Percentiles rank a stretch among this genome's conserved stretches.
These are phyloP conservation scores for Lagenidium giganteum DNA, from an alignment of 352 stramenopile species.

Conservation along the genomic window DNA sequence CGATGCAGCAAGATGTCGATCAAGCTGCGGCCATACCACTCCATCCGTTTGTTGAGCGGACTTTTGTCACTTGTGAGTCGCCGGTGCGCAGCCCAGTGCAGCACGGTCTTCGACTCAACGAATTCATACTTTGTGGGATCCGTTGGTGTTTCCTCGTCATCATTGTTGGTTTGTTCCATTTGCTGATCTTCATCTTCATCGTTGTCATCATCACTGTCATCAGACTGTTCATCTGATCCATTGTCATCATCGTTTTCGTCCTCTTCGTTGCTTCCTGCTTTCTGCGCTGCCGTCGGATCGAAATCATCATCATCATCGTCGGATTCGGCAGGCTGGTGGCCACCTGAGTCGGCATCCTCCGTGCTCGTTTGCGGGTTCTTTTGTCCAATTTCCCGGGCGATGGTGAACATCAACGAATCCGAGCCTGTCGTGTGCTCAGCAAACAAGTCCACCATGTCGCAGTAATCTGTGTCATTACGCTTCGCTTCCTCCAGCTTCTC, in stretches of 20 bases:
- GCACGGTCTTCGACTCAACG: constrained; percentile 37
- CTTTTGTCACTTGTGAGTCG: constrained; percentile 30
- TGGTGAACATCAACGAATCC: constrained; percentile 39
- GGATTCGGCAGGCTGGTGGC: too few relatives aligned
- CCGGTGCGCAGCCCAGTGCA: constrained; percentile 45
- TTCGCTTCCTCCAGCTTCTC: constrained; percentile 32
- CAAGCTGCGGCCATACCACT: constrained; percentile 55
- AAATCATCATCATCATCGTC: constrained; percentile 1
- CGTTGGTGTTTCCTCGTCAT: too few relatives aligned
- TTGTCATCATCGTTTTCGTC: constrained; percentile 7
- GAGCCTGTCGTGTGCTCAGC: constrained; percentile 27
- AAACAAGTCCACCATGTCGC: constrained; percentile 43
- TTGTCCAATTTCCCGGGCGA: too few relatives aligned
- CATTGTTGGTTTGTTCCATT: not conserved
- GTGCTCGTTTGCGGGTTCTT: too few relatives aligned
- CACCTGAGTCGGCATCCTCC: too few relatives aligned
- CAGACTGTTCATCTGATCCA: constrained; percentile 3
- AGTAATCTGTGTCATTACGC: constrained; percentile 32
- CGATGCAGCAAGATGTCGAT: constrained; percentile 41
- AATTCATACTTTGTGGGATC: too few relatives aligned
- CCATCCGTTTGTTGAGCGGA: constrained; percentile 15
- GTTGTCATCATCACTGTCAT: constrained; percentile 5
- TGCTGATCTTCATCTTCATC: constrained; percentile 6
- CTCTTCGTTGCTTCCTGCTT: not conserved
- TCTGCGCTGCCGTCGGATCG: not conserved